Base-by-base conservation (phyloP, 257 asterid species). In the Solanum pimpinellifolium region DNA sequence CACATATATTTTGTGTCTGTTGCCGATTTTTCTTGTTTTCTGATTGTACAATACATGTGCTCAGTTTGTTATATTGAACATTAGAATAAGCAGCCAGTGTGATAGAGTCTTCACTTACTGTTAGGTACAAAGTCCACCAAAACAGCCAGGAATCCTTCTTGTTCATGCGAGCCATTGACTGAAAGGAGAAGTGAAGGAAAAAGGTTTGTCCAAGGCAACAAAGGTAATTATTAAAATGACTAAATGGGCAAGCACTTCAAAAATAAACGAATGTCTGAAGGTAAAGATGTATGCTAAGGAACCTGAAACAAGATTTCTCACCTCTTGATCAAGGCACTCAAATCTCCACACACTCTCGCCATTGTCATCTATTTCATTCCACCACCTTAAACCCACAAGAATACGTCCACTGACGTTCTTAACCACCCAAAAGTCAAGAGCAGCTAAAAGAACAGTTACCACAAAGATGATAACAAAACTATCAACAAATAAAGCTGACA, bases 91-190 rank as follows among this genome's bases (percentile, higher is more conserved):
- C 25, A 29, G 29, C 39, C 3, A 49, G 68, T 29, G 75, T 20
- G 85, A 49, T 49, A 81, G 20, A 85, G 35, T 76, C 10, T 66
- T 78, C 86, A 87, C 98, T 92, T 92, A 95, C 99, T 41, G 98
- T 90, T 85, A 97, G 92, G 91, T 95, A 97, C 74, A 97, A 90
- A 70, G 99, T 97, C 99, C 99, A 97, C 99, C 99, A 95, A 90
- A 97, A 97, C 47, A 97, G 94, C 99, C 98, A 95, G 81, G 98
- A 93, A 89, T 97, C 99, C 94, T 97, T 95, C 95, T 95, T 95
- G 94, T 97, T 97, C 94, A 97, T 95, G 87, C 98, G 93, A 91
- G 98, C 94, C 94, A 97, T 85, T 62, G 99, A 94, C 98, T 97
- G 90, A 84, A 69, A 88, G 86, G 82, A 33, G 72, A 65, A 65